phyloP scores from a whole-genome alignment of 768 basidiomycete genomes.

The Termitomyces sp. region DNA sequence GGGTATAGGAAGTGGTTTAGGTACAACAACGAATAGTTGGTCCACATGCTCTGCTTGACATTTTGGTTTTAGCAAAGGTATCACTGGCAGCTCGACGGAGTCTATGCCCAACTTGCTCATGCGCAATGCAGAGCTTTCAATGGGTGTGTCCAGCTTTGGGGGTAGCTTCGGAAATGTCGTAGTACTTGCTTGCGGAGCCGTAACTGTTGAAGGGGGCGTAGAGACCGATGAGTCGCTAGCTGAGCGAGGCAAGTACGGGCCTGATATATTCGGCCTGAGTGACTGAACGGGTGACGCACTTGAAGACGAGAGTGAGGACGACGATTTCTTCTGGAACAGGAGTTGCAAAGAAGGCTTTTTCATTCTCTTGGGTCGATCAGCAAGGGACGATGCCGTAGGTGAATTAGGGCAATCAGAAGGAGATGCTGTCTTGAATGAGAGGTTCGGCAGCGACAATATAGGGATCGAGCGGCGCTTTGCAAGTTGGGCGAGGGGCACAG shows the following conservation, averaged over 20 bases:
- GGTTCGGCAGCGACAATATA: slow-evolving; percentile 34
- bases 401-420: slow-evolving; percentile 24
- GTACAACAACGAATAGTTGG: background rate
- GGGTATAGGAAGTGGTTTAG: background rate
- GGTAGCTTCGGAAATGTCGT: slow-evolving; percentile 35
- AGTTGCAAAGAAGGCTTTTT: slow-evolving; percentile 72
- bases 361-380: slow-evolving; percentile 31
- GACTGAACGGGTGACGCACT: slow-evolving; percentile 18
- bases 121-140: slow-evolving; percentile 53
- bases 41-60: slow-evolving; percentile 5
- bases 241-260: slow-evolving; percentile 30
- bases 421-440: slow-evolving; percentile 23
- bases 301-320: slow-evolving; percentile 37
- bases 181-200: slow-evolving; percentile 51
- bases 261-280: slow-evolving; percentile 26
- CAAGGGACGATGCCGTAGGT: slow-evolving; percentile 28
- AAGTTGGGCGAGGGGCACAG: slow-evolving; percentile 12
- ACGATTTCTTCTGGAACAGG: slow-evolving; percentile 63
- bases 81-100: slow-evolving; percentile 23
- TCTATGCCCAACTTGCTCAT: slow-evolving; percentile 31
- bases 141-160: slow-evolving; percentile 57
- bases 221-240: slow-evolving; percentile 49
- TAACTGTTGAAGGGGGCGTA: slow-evolving; percentile 51
- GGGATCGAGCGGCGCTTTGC: slow-evolving; percentile 38
- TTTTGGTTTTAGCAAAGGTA: background rate